Evolutionary conservation across 2,329 filamentous ascomycete species (phyloP).

Genomic region (Fusarium chuoi): DNA sequence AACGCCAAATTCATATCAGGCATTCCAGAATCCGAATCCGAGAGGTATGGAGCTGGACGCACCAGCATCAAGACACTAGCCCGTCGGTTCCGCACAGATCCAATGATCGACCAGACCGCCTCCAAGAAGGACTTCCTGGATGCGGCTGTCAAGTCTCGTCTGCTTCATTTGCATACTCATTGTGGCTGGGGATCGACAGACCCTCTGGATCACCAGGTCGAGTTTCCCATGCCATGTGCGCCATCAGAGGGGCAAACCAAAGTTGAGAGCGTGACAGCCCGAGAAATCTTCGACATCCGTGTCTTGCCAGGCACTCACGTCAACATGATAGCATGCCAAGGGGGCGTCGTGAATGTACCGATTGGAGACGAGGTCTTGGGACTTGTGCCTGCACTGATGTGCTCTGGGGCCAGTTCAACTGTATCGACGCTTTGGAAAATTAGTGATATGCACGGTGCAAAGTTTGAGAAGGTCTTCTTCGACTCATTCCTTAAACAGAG

Average conservation of each 20-base stretch:
- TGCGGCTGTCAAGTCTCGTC: rapidly evolving
- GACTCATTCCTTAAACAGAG: background rate
- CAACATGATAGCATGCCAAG: background rate
- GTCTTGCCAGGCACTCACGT: background rate
- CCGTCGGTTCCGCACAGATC: background rate
- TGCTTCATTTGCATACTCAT: background rate
- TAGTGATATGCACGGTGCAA: rapidly evolving
- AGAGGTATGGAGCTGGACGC: background rate
- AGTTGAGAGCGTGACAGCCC: background rate
- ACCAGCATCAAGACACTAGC: background rate
- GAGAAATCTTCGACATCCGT: background rate
- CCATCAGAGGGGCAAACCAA: background rate
- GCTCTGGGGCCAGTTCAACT: background rate
- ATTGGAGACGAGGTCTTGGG: background rate
- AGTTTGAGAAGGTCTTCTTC: background rate
- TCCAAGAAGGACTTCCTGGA: rapidly evolving
- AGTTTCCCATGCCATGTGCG: background rate
- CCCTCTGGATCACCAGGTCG: background rate
- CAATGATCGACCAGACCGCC: background rate
- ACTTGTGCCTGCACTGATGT: background rate
- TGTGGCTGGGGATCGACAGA: background rate
- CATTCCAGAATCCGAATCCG: background rate
- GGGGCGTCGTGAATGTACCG: background rate
- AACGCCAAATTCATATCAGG: background rate
- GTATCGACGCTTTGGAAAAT: background rate